Evolutionary conservation across 2,329 filamentous ascomycete genomes (phyloP).

Genomic region (Ophiostoma piceae): DNA sequence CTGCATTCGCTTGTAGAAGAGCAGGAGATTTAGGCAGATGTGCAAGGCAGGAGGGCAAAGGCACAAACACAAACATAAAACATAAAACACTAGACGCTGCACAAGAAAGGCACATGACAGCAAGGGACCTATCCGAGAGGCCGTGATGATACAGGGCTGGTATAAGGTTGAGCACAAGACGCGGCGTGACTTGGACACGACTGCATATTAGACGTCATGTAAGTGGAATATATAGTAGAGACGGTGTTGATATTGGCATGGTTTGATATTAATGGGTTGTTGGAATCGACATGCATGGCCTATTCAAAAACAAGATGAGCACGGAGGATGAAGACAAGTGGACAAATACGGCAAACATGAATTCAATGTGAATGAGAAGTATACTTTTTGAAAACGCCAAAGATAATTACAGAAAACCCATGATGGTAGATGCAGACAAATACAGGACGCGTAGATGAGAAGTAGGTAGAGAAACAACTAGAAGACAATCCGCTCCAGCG

Average conservation of each 20-base stretch:
- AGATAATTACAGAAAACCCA: neutral
- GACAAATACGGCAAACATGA: neutral
- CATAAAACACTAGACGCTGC: neutral
- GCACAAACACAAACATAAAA: neutral
- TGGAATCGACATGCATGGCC: neutral
- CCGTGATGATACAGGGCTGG: neutral
- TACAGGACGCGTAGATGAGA: neutral
- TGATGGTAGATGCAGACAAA: constrained; percentile 4
- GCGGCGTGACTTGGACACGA: constrained; percentile 1
- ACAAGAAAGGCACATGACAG: constrained; percentile 5
- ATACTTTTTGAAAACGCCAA: constrained; percentile 11
- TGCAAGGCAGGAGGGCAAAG: neutral
- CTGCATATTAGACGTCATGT: neutral
- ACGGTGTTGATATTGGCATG: neutral
- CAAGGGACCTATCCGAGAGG: constrained; percentile 1
- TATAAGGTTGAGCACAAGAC: neutral
- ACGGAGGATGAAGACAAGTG: neutral
- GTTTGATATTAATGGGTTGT: neutral
- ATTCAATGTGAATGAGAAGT: neutral
- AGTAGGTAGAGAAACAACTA: constrained; percentile 32
- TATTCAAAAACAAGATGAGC: neutral
- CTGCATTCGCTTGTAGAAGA: constrained; percentile 1
- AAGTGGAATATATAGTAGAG: neutral
- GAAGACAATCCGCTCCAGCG: constrained; percentile 69
- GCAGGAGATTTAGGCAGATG: neutral